Percentiles rank a stretch among this genome's conserved stretches.
Evolutionary conservation across 352 stramenopile species (phyloP).

Genomic region (Pilasporangium apinafurcum): DNA sequence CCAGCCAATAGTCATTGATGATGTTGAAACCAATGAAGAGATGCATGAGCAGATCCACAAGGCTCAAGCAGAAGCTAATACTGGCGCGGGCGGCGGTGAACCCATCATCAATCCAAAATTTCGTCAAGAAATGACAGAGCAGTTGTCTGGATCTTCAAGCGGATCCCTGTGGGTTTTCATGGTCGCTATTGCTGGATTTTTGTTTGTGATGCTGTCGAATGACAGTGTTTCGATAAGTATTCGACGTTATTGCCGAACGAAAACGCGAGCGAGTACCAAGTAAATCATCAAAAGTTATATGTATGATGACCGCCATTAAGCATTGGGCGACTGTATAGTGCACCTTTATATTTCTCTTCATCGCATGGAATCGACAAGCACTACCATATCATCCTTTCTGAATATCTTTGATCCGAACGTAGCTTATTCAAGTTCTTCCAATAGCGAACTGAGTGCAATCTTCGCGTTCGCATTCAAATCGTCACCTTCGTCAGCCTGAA

Average conservation of each 20-base stretch:
- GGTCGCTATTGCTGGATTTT: conserved; percentile 33
- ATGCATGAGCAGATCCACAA: conserved; percentile 14
- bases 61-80: conserved; percentile 30
- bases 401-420: too few relatives aligned
- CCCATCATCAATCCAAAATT: conserved; percentile 22
- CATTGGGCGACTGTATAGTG: not conserved
- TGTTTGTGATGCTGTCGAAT: conserved; percentile 67
- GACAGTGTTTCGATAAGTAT: conserved; percentile 50
- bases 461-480: conserved; percentile 47
- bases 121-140: conserved; percentile 35
- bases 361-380: too few relatives aligned
- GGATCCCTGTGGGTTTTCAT: conserved; percentile 47
- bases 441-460: conserved; percentile 33
- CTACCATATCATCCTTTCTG: too few relatives aligned
- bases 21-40: conserved; percentile 19
- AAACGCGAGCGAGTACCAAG: conserved; percentile 20
- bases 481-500: conserved; percentile 41
- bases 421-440: conserved; percentile 32
- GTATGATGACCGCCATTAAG: conserved; percentile 17
- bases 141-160: conserved; percentile 13
- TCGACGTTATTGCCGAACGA: conserved; percentile 37
- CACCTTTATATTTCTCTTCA: not conserved
- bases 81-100: conserved; percentile 19
- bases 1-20: conserved; percentile 15
- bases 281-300: conserved; percentile 14